Conservation (phyloP, 106 monocot species). For the Dendrobium officinale region DNA sequence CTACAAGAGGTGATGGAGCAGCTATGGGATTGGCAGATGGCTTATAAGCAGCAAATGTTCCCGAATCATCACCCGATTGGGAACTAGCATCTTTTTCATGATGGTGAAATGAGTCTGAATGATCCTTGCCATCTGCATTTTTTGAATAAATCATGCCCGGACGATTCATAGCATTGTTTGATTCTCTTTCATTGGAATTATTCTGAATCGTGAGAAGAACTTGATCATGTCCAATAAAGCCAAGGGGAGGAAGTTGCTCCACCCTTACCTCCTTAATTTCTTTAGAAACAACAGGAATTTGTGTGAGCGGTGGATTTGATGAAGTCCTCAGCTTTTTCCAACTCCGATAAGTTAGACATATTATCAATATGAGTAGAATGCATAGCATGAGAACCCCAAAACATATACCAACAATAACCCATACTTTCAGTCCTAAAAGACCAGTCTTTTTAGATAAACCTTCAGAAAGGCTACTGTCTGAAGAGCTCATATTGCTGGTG, state of each 20-base stretch:
- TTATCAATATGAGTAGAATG: constrained; percentile 14
- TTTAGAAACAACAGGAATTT: constrained; percentile 45
- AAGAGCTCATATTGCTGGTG: constrained; percentile 31
- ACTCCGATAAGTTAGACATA: constrained; percentile 28
- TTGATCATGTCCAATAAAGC: constrained; percentile 20
- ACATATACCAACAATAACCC: constrained; percentile 43
- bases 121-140: constrained; percentile 21
- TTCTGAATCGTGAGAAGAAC: constrained; percentile 24
- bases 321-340: constrained; percentile 17
- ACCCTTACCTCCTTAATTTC: constrained; percentile 43
- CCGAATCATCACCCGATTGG: constrained; percentile 27
- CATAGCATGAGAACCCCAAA: constrained; percentile 30
- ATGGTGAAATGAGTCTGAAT: constrained; percentile 44
- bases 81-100: constrained; percentile 32
- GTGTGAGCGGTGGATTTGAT: constrained; percentile 17
- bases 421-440: constrained; percentile 49
- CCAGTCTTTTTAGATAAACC: constrained; percentile 37
- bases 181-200: constrained; percentile 27
- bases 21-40: constrained; percentile 14
- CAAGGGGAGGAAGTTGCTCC: constrained; percentile 17
- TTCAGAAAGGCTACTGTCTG: constrained; percentile 28
- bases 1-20: constrained; percentile 29
- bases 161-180: constrained; percentile 21
- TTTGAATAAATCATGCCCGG: constrained; percentile 26
- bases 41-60: constrained; percentile 15